Evolutionary conservation across 768 basidiomycete genomes (phyloP).

Genomic region (Dacryopinax spathularia): DNA sequence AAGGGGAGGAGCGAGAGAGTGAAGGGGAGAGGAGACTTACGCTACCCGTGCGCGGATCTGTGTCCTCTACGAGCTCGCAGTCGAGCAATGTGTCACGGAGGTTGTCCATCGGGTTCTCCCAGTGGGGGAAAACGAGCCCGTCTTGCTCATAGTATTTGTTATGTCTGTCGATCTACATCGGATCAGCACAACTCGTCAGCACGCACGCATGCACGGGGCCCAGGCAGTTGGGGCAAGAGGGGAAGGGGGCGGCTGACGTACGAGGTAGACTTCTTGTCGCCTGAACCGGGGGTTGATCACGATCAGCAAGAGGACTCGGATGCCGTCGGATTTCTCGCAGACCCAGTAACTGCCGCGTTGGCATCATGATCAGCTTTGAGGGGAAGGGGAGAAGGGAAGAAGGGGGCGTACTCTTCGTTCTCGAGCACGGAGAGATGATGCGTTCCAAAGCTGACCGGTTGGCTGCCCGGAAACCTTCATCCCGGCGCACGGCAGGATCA

Average conservation of each 20-base stretch:
- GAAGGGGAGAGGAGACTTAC: too few species aligned
- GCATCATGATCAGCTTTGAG: background rate
- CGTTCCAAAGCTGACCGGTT: conserved; percentile 78
- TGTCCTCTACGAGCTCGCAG: conserved; percentile 85
- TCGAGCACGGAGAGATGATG: conserved; percentile 64
- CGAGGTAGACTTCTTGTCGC: conserved; percentile 52
- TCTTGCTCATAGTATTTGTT: conserved; percentile 62
- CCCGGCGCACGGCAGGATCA: background rate
- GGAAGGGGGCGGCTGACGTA: conserved; percentile 27
- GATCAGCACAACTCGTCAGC: too few species aligned
- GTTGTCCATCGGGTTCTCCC: conserved; percentile 51
- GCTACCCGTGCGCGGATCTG: conserved; percentile 56
- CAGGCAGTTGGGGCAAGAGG: background rate
- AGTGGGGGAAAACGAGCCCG: conserved; percentile 82
- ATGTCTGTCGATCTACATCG: conserved; percentile 95
- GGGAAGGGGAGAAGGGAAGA: background rate
- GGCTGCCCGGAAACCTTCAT: conserved; percentile 81
- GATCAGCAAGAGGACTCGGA: conserved; percentile 78
- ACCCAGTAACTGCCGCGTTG: conserved; percentile 73
- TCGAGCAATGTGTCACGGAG: conserved; percentile 75
- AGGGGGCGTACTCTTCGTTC: conserved; percentile 53
- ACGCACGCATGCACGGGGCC: background rate
- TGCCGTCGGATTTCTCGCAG: conserved; percentile 94
- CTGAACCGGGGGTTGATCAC: conserved; percentile 34
- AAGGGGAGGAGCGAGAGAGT: too few species aligned